phyloP scores from a whole-genome alignment of 176 grass and related monocot genomes.

The Puccinellia tenuiflora region DNA sequence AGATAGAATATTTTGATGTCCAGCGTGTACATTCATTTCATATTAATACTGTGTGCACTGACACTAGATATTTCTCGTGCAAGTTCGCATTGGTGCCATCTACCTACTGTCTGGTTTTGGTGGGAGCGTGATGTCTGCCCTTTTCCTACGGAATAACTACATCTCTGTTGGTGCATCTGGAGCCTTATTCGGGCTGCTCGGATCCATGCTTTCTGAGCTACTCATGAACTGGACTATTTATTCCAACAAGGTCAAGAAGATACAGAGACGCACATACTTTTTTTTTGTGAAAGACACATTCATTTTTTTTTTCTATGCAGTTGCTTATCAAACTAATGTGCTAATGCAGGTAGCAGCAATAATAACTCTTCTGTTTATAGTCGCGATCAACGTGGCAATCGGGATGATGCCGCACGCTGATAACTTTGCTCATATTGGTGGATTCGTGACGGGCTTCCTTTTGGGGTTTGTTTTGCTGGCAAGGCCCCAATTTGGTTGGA shows the following conservation, averaged over 20 bases:
- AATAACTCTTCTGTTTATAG: conserved; percentile 61
- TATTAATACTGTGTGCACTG: background rate
- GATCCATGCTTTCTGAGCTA: conserved; percentile 98
- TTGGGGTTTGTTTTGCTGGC: conserved; percentile 79
- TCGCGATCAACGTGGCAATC: conserved; percentile 71
- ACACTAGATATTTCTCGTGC: conserved; percentile 15
- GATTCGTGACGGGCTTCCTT: conserved; percentile 68
- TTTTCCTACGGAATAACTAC: conserved; percentile 53
- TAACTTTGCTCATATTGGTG: conserved; percentile 80
- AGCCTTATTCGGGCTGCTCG: conserved; percentile 90
- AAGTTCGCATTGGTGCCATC: conserved; percentile 82
- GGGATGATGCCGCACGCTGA: conserved; percentile 75
- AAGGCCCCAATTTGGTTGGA: conserved; percentile 87
- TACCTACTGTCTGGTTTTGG: conserved; percentile 83
- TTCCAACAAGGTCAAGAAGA: conserved; percentile 66
- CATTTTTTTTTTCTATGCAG: background rate
- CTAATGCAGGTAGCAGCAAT: conserved; percentile 67
- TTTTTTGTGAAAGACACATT: no score
- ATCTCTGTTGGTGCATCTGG: conserved; percentile 86
- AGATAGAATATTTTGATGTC: background rate
- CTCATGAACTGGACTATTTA: conserved; percentile 97
- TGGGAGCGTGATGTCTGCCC: conserved; percentile 74
- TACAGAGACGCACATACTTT: background rate
- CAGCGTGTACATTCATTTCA: background rate
- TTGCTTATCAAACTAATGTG: conserved; percentile 17